Evolutionary conservation across 495 filamentous ascomycete genomes (phyloP).

Genomic region (Rostrohypoxylon terebratum): DNA sequence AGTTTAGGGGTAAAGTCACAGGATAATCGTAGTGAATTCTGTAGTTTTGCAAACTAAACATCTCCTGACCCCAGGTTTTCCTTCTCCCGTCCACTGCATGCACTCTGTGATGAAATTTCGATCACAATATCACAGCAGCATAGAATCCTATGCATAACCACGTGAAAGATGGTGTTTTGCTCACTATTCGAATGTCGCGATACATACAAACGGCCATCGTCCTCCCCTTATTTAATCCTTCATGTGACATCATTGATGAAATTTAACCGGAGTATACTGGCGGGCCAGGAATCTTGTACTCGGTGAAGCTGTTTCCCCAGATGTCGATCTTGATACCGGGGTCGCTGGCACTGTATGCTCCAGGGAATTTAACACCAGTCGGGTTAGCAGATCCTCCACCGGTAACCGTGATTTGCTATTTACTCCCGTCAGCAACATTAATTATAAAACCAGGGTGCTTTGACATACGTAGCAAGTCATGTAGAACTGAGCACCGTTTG

Average conservation of each 20-base stretch:
- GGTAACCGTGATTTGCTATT: slow-evolving; percentile 57
- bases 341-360: slow-evolving; percentile 62
- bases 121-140: neutral
- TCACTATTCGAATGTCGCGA: neutral
- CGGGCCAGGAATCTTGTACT: slow-evolving; percentile 44
- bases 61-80: too few relatives aligned
- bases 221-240: neutral
- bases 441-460: neutral
- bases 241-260: neutral
- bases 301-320: slow-evolving; percentile 41
- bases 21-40: too few relatives aligned
- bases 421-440: slow-evolving; percentile 2
- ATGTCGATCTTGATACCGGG: slow-evolving; percentile 67
- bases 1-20: too few relatives aligned
- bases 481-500: slow-evolving; percentile 62
- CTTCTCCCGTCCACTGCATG: too few relatives aligned
- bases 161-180: neutral
- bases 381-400: slow-evolving; percentile 54
- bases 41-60: too few relatives aligned
- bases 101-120: too few relatives aligned
- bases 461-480: slow-evolving; percentile 60
- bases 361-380: slow-evolving; percentile 59
- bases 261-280: slow-evolving; percentile 29
- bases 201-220: neutral
- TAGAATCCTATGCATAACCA: neutral